Percentiles rank a stretch among this genome's conserved stretches.
These are phyloP conservation scores for Yarrowia yakushimensis DNA, from an alignment of 805 yeast species.

Conservation along the genomic window DNA sequence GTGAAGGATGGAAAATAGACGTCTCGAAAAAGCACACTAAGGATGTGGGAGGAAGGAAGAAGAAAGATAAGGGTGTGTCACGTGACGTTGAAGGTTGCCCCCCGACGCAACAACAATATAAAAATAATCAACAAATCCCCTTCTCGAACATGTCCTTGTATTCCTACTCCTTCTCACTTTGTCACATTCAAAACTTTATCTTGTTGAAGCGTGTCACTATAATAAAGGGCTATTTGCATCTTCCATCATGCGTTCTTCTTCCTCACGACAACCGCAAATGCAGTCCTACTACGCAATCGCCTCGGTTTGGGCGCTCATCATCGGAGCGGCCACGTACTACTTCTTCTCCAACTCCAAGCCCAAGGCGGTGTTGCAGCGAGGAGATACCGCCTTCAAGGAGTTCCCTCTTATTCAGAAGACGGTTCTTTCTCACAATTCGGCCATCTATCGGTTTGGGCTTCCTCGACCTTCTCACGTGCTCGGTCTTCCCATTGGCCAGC, in stretches of 20 bases:
- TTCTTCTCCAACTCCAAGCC: constrained; percentile 21
- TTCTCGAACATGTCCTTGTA: too few species aligned
- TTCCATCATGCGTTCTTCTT: neutral
- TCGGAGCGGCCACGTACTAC: constrained; percentile 24
- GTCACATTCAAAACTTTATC: neutral
- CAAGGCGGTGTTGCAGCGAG: constrained; percentile 38
- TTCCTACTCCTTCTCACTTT: neutral
- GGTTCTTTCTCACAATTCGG: constrained; percentile 75
- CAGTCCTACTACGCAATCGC: constrained; percentile 20
- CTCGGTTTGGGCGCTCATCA: constrained; percentile 16
- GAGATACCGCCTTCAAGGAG: constrained; percentile 61
- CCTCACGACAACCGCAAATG: neutral
- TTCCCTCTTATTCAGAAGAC: constrained; percentile 82
- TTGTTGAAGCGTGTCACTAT: neutral
- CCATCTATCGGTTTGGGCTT: constrained; percentile 74
- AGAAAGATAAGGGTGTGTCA: too few species aligned
- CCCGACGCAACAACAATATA: too few species aligned
- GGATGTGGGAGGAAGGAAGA: too few species aligned
- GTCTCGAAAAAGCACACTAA: too few species aligned
- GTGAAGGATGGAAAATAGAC: too few species aligned
- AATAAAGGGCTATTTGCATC: neutral
- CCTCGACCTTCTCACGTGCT: constrained; percentile 71
- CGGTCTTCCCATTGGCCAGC: constrained; percentile 94
- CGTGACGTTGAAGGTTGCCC: too few species aligned
- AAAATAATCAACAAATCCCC: too few species aligned